Evolutionary conservation across 2,329 filamentous ascomycete genomes (phyloP).

Genomic region (Corynespora cassiicola): DNA sequence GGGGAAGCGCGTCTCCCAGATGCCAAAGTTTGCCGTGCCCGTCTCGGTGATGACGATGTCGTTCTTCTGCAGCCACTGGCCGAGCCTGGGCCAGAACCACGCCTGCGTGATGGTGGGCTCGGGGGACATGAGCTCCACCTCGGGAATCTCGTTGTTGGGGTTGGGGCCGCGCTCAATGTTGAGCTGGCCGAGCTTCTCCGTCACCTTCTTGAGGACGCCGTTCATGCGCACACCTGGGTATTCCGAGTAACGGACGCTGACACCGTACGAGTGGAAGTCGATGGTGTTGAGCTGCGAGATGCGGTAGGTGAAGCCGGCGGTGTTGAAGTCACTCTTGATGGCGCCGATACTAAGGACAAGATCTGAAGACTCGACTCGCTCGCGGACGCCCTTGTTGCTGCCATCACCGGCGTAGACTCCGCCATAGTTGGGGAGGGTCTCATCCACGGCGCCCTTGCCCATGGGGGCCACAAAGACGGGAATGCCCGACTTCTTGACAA

Average conservation of each 20-base stretch:
- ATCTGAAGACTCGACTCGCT: slow-evolving; percentile 72
- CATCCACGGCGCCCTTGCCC: slow-evolving; percentile 85
- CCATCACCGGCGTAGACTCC: slow-evolving; percentile 86
- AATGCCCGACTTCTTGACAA: slow-evolving; percentile 75
- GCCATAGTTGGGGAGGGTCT: slow-evolving; percentile 76
- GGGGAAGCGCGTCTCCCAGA: slow-evolving; percentile 85
- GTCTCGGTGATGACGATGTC: slow-evolving; percentile 89
- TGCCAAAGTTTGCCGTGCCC: slow-evolving; percentile 86
- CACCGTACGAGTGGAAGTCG: slow-evolving; percentile 77
- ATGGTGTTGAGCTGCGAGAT: slow-evolving; percentile 79
- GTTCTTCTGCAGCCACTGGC: slow-evolving; percentile 72
- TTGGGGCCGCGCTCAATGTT: slow-evolving; percentile 59
- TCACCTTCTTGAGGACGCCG: slow-evolving; percentile 75
- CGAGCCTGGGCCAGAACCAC: slow-evolving; percentile 79
- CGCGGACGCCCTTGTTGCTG: slow-evolving; percentile 68
- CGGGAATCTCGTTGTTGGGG: slow-evolving; percentile 60
- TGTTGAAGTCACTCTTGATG: slow-evolving; percentile 81
- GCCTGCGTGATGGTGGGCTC: slow-evolving; percentile 67
- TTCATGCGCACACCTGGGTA: slow-evolving; percentile 81
- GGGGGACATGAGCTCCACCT: slow-evolving; percentile 34
- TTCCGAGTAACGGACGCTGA: slow-evolving; percentile 77
- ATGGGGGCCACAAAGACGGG: slow-evolving; percentile 90
- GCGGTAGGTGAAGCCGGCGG: slow-evolving; percentile 80
- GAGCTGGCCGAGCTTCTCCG: slow-evolving; percentile 64
- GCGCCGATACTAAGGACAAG: slow-evolving; percentile 74